These are phyloP conservation scores for Trametes meyenii DNA, from an alignment of 768 basidiomycete genomes.

Conservation along the genomic window DNA sequence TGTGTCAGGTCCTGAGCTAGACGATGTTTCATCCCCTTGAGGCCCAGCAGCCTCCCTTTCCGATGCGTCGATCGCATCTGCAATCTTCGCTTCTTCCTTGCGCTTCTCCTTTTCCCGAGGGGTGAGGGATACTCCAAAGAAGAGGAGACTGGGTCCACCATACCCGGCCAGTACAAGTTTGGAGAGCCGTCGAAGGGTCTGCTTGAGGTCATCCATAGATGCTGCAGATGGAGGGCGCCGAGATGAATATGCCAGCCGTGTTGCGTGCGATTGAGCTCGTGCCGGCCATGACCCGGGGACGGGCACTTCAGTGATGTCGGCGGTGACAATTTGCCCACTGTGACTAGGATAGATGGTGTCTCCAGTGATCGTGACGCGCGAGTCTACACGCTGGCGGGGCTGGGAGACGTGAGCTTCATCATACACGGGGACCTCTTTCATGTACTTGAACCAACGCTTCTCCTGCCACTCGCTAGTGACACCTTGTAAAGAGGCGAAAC, in stretches of 20 bases:
- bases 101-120: slow-evolving; percentile 43
- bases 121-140: slow-evolving; percentile 65
- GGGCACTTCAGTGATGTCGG: slow-evolving; percentile 70
- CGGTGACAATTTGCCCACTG: slow-evolving; percentile 74
- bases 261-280: not conserved
- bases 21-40: not conserved
- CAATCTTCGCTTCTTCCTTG: slow-evolving; percentile 62
- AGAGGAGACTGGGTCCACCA: slow-evolving; percentile 78
- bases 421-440: slow-evolving; percentile 68
- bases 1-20: not conserved
- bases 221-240: slow-evolving; percentile 15
- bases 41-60: slow-evolving; percentile 56
- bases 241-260: not conserved
- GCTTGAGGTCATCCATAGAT: slow-evolving; percentile 57
- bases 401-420: slow-evolving; percentile 34
- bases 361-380: slow-evolving; percentile 72
- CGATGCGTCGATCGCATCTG: slow-evolving; percentile 68
- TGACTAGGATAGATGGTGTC: slow-evolving; percentile 71
- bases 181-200: slow-evolving; percentile 74
- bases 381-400: slow-evolving; percentile 32
- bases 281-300: slow-evolving; percentile 11
- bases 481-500: slow-evolving; percentile 80
- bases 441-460: slow-evolving; percentile 62
- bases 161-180: slow-evolving; percentile 86
- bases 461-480: slow-evolving; percentile 85